Evolutionary conservation across 768 basidiomycete species (phyloP), one percentile per base, ranked within the genome.

Genomic region (Amanita jacksonii): DNA sequence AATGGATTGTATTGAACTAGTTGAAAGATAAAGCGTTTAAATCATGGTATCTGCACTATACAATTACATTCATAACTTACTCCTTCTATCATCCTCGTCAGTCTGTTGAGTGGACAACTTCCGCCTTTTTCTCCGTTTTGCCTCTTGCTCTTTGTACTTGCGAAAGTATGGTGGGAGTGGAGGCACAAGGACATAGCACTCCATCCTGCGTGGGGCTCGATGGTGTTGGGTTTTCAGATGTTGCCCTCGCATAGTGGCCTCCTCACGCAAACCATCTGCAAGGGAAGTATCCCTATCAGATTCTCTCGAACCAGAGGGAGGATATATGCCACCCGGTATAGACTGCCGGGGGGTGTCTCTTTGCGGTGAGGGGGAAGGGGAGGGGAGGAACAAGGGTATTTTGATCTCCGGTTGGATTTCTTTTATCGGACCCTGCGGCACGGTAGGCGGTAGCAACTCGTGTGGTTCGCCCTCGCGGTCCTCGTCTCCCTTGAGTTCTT

Each of bases 361-460:
- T 31, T 6, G 16, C n/a, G 22, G 36, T 30, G 44, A 45, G 4
- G 44, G 13, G 16, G 44, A 45, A 15, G 44, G 44, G 5, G 44
- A 45, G 8, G 44, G 44, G 8, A 45, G 18, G 19, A 45, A 45
- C 4, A 45, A 36, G 20, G 44, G 44, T n/a, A n/a, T 45, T 24
- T 37, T 45, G 13, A 24, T n/a, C n/a, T n/a, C n/a, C n/a, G n/a
- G n/a, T n/a, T n/a, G n/a, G n/a, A n/a, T n/a, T n/a, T n/a, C n/a
- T n/a, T n/a, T n/a, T n/a, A n/a, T n/a, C n/a, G n/a, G n/a, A n/a
- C n/a, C n/a, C n/a, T n/a, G n/a, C n/a, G n/a, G n/a, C n/a, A n/a
- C n/a, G n/a, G n/a, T n/a, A n/a, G n/a, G n/a, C n/a, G n/a, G n/a
- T n/a, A n/a, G n/a, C n/a, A n/a, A n/a, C n/a, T n/a, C n/a, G n/a